Percentiles rank a stretch among this genome's conserved stretches.
Conservation (phyloP, 805 yeast species). For the Hanseniaspora vineae region DNA sequence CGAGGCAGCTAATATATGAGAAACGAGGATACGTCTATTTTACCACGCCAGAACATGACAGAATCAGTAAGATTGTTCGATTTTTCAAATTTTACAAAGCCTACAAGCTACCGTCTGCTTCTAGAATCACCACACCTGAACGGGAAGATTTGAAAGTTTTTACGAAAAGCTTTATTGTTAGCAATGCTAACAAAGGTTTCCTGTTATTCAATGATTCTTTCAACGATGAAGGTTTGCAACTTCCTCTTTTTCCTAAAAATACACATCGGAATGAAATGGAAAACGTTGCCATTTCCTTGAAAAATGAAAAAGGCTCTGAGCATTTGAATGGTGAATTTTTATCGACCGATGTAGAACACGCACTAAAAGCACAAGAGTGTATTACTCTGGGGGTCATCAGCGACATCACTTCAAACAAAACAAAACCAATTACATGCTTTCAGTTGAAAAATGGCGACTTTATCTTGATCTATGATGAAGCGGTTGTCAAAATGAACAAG, state of each 20-base stretch:
- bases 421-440: conserved; percentile 50
- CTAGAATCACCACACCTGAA: conserved; percentile 37
- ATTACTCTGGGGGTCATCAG: conserved; percentile 26
- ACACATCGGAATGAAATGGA: conserved; percentile 5
- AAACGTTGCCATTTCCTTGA: too few species aligned
- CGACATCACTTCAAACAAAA: conserved; percentile 24
- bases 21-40: conserved; percentile 34
- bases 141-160: conserved; percentile 48
- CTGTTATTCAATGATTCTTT: conserved; percentile 42
- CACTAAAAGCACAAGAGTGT: conserved; percentile 13
- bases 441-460: conserved; percentile 41
- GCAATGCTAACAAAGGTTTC: conserved; percentile 47
- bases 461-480: conserved; percentile 54
- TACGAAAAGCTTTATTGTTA: conserved; percentile 53
- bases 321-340: background rate
- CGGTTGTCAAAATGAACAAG: conserved; percentile 53
- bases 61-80: conserved; percentile 19
- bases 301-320: too few species aligned
- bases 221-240: conserved; percentile 39
- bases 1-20: conserved; percentile 45
- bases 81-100: conserved; percentile 36
- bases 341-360: too few species aligned
- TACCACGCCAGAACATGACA: conserved; percentile 25
- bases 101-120: conserved; percentile 42
- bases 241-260: conserved; percentile 45